A percentile compares a stretch with the other conserved stretches of the same genome.
Conservation (phyloP, 2,329 filamentous ascomycete genomes). For the Juglanconis sp. region DNA sequence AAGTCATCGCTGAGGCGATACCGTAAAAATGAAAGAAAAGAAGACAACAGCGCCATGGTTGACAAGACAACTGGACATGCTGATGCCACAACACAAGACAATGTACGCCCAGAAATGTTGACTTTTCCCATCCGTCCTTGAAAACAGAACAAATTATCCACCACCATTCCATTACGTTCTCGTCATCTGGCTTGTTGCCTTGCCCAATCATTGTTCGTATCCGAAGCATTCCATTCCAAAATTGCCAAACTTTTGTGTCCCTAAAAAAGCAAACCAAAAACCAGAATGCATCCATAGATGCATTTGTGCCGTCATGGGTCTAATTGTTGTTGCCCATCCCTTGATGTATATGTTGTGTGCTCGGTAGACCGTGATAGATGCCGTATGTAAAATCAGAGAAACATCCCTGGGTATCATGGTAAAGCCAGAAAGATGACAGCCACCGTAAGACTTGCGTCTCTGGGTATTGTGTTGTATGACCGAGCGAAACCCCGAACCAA, state of each 20-base stretch:
- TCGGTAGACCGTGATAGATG: neutral
- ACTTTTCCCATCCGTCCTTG: neutral
- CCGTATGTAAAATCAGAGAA: constrained; percentile 1
- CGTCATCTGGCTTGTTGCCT: neutral
- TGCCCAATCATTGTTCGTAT: neutral
- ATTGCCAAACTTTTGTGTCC: neutral
- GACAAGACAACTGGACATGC: neutral
- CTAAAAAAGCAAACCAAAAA: neutral
- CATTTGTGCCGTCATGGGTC: neutral
- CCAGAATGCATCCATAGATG: neutral
- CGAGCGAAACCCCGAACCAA: constrained; percentile 4
- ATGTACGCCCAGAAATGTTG: constrained; percentile 9
- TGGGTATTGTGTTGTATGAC: constrained; percentile 13
- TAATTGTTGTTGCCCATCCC: neutral
- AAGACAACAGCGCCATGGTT: neutral
- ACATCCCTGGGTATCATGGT: constrained; percentile 19
- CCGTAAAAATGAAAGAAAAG: neutral
- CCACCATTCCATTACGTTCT: constrained; percentile 14
- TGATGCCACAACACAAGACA: constrained; percentile 3
- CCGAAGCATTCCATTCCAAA: constrained; percentile 2
- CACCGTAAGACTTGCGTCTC: constrained; percentile 17
- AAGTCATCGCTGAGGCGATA: neutral
- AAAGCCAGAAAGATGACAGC: constrained; percentile 19
- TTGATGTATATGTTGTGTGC: neutral
- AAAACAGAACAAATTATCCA: constrained; percentile 1